Percentiles rank a stretch among this genome's conserved stretches.
Evolutionary conservation across 768 basidiomycete species (phyloP).

Genomic region (Asterophora lycoperdoides): DNA sequence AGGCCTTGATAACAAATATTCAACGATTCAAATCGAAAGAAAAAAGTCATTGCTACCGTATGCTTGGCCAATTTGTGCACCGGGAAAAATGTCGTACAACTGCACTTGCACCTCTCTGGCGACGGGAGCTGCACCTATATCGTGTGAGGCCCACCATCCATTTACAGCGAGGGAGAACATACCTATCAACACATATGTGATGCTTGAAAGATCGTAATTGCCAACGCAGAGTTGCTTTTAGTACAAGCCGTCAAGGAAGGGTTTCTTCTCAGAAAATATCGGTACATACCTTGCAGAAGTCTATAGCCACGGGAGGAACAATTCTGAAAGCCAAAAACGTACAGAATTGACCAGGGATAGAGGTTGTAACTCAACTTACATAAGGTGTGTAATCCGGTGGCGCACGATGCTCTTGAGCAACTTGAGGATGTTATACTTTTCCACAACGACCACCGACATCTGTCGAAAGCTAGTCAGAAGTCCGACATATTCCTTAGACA

Average conservation of each 20-base stretch:
- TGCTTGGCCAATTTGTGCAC: constrained; percentile 52
- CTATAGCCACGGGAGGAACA: constrained; percentile 46
- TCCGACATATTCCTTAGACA: neutral
- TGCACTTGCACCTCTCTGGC: constrained; percentile 45
- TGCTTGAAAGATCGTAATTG: constrained; percentile 36
- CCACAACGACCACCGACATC: constrained; percentile 48
- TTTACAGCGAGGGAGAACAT: constrained; percentile 20
- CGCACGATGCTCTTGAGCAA: constrained; percentile 44
- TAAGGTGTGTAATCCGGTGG: constrained; percentile 44
- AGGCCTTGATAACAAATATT: constrained; percentile 13
- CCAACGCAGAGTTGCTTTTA: constrained; percentile 40
- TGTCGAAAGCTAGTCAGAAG: constrained; percentile 18
- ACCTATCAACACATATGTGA: constrained; percentile 40
- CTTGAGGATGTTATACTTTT: constrained; percentile 39
- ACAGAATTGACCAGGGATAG: neutral
- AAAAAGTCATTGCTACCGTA: constrained; percentile 39
- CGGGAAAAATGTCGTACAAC: constrained; percentile 43
- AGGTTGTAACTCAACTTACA: constrained; percentile 11
- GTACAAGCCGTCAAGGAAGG: constrained; percentile 1
- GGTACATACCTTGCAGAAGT: constrained; percentile 43
- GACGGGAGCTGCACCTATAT: constrained; percentile 55
- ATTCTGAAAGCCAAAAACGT: constrained; percentile 23
- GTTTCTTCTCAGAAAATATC: neutral
- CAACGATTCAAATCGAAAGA: neutral
- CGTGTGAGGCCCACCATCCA: constrained; percentile 3